Conservation (phyloP, 2,329 filamentous ascomycete genomes). For the Fusarium globosum region DNA sequence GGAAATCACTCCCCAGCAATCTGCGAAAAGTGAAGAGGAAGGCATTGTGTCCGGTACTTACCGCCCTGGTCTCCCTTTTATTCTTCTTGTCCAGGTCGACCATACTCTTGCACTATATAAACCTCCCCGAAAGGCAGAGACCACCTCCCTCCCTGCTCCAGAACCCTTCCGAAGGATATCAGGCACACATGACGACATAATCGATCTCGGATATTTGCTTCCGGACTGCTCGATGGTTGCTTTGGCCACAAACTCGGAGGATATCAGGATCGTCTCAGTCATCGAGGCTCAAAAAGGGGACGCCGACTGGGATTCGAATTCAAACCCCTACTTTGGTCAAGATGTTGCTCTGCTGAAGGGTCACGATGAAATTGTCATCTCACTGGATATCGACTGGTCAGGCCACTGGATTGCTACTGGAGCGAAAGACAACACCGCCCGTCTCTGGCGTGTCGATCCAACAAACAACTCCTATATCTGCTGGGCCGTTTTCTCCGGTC, state of each 20-base stretch:
- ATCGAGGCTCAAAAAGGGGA: constrained; percentile 50
- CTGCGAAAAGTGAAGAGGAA: constrained; percentile 68
- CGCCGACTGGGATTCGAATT: constrained; percentile 38
- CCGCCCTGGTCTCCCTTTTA: constrained; percentile 71
- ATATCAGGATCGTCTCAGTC: constrained; percentile 87
- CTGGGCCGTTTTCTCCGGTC: constrained; percentile 85
- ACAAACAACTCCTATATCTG: constrained; percentile 80
- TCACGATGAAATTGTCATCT: constrained; percentile 95
- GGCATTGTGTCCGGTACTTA: constrained; percentile 79
- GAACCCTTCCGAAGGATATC: constrained; percentile 82
- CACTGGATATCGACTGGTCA: constrained; percentile 94
- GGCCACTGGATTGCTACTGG: constrained; percentile 97
- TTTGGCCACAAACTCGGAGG: constrained; percentile 94
- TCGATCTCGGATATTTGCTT: constrained; percentile 89
- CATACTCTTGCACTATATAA: constrained; percentile 84
- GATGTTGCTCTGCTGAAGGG: constrained; percentile 88
- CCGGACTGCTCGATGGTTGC: constrained; percentile 85
- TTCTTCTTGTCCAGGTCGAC: constrained; percentile 88
- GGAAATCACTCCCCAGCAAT: constrained; percentile 82
- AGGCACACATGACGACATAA: constrained; percentile 97
- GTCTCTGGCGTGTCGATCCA: constrained; percentile 88
- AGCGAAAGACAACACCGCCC: constrained; percentile 95
- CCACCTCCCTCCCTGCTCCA: constrained; percentile 52
- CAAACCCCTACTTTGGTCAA: constrained; percentile 80
- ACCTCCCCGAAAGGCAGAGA: constrained; percentile 54